These are phyloP conservation scores for Plectosphaerella cucumerina DNA, from an alignment of 2,329 filamentous ascomycete genomes.

Conservation along the genomic window DNA sequence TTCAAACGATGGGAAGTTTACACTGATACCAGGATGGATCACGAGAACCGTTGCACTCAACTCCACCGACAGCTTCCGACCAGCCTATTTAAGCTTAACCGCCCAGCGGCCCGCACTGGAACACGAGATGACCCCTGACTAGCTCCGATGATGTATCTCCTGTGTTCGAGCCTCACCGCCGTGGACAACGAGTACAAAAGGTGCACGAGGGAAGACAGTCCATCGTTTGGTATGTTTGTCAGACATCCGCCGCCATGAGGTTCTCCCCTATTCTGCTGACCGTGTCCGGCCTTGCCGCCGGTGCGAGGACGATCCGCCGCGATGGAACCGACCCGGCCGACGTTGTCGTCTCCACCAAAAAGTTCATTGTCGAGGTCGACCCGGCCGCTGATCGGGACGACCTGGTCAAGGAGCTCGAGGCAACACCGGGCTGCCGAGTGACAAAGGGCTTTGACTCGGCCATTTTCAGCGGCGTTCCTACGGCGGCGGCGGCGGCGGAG, in stretches of 20 bases:
- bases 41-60: too few species aligned
- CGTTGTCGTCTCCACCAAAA: constrained; percentile 7
- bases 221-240: neutral
- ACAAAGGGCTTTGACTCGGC: constrained; percentile 17
- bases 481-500: constrained; percentile 33
- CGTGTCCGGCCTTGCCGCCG: constrained; percentile 4
- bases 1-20: too few species aligned
- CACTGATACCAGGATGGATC: too few species aligned
- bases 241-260: neutral
- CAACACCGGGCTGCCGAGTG: constrained; percentile 6
- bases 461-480: constrained; percentile 21
- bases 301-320: constrained; percentile 5
- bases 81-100: neutral
- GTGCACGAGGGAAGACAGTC: neutral
- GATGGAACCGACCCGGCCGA: constrained; percentile 4
- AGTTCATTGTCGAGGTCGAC: constrained; percentile 11
- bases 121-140: neutral
- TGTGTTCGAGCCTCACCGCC: neutral
- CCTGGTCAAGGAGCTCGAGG: constrained; percentile 7
- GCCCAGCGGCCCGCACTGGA: neutral
- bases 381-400: constrained; percentile 9
- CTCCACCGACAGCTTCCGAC: neutral
- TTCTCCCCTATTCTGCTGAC: constrained; percentile 1
- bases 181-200: neutral
- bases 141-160: neutral